Evolutionary conservation across 148 eudicot species (phyloP).

Genomic region (Vaccinium macrocarpon): DNA sequence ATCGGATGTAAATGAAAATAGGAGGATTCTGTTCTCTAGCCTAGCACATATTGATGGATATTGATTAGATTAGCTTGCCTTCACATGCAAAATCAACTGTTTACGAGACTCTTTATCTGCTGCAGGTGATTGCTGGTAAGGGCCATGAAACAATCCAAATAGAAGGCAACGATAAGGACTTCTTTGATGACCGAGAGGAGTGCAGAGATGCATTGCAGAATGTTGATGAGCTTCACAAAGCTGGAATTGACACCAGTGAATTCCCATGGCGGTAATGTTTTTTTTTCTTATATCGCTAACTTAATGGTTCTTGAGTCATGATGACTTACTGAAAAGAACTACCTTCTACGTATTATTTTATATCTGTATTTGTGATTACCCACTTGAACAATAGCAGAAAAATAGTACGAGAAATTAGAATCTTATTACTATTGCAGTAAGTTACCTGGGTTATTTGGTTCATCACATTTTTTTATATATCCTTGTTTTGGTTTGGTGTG

Average conservation of each 20-base stretch:
- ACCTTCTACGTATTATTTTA: background rate
- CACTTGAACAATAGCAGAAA: background rate
- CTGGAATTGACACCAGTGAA: constrained; percentile 98
- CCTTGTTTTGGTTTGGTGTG: background rate
- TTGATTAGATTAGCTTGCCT: background rate
- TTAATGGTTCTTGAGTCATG: background rate
- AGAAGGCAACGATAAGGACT: constrained; percentile 77
- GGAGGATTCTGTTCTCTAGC: background rate
- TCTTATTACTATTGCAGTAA: background rate
- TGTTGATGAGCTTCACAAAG: constrained; percentile 97
- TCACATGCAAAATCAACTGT: background rate
- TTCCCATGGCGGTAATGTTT: constrained; percentile 90
- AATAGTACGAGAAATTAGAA: background rate
- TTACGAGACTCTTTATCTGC: constrained; percentile 7
- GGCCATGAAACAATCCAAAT: constrained; percentile 77
- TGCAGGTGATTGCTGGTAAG: constrained; percentile 94
- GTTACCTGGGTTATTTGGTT: background rate
- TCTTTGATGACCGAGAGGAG: constrained; percentile 92
- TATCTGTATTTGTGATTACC: background rate
- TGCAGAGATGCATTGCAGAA: constrained; percentile 95
- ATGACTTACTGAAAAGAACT: background rate
- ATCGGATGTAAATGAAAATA: background rate
- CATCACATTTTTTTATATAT: background rate
- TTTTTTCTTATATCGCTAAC: background rate
- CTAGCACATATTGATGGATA: background rate